Percentiles rank a stretch among this genome's conserved stretches.
Conservation (phyloP, 1,284 basidiomycete species). For the Malassezia equina region DNA sequence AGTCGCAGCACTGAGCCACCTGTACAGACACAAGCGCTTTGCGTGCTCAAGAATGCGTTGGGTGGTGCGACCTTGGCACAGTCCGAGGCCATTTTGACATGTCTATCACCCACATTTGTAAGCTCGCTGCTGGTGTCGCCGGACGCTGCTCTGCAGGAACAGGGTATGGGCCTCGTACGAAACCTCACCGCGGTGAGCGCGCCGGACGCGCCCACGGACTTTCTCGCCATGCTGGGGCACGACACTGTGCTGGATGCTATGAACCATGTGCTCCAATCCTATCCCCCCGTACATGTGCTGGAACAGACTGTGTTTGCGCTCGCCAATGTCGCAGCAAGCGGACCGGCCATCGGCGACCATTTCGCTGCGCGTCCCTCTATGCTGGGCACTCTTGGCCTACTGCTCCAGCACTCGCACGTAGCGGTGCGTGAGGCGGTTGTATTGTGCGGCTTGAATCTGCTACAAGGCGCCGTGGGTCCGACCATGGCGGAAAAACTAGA, state of each 20-base stretch:
- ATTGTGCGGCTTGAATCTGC: conserved; percentile 7
- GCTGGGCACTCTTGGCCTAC: conserved; percentile 30
- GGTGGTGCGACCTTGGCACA: conserved; percentile 22
- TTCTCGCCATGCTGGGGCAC: conserved; percentile 23
- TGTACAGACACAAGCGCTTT: conserved; percentile 32
- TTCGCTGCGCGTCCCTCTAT: conserved; percentile 28
- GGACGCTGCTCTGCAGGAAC: conserved; percentile 27
- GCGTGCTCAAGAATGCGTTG: conserved; percentile 42
- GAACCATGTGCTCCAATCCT: conserved; percentile 23
- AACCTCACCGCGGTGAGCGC: conserved; percentile 23
- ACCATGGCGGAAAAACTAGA: neutral
- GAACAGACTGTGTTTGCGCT: conserved; percentile 37
- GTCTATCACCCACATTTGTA: conserved; percentile 21
- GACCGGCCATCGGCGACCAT: conserved; percentile 14
- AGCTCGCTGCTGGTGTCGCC: neutral
- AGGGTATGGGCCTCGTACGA: conserved; percentile 38
- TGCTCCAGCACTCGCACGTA: conserved; percentile 14
- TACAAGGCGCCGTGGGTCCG: neutral
- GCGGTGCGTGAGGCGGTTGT: conserved; percentile 7
- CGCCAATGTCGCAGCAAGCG: conserved; percentile 38
- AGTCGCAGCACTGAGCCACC: conserved; percentile 2
- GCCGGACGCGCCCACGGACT: conserved; percentile 7
- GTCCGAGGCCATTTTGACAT: conserved; percentile 23
- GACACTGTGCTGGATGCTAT: conserved; percentile 24
- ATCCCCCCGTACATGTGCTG: conserved; percentile 5